These are phyloP conservation scores for Niveomyces coronatus DNA, from an alignment of 2,329 filamentous ascomycete genomes.

Conservation along the genomic window DNA sequence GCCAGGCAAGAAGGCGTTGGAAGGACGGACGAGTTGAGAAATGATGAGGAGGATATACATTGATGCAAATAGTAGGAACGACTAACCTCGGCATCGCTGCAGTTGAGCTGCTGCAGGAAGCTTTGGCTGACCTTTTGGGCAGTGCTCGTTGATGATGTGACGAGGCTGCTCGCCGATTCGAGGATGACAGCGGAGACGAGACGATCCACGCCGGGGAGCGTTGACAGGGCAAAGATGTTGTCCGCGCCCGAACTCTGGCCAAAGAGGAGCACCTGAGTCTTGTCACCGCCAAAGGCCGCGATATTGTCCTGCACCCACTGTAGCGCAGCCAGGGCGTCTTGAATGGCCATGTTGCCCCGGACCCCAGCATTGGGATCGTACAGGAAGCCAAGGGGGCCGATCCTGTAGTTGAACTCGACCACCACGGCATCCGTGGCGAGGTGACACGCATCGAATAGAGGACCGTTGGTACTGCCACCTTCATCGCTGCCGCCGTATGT, in stretches of 20 bases:
- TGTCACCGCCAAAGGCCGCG: constrained; percentile 32
- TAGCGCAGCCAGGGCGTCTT: constrained; percentile 29
- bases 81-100: not conserved
- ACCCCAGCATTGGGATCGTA: constrained; percentile 2
- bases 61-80: no score
- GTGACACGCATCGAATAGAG: constrained; percentile 14
- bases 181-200: constrained; percentile 17
- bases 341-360: constrained; percentile 19
- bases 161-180: no score
- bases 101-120: not conserved
- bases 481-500: constrained; percentile 12
- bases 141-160: no score
- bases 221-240: constrained; percentile 25
- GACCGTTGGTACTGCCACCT: constrained; percentile 9
- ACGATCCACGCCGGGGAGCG: constrained; percentile 20
- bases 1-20: no score
- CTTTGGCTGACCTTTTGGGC: no score
- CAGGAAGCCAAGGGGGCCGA: constrained; percentile 28
- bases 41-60: no score
- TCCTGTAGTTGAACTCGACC: constrained; percentile 28
- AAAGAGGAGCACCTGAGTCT: constrained; percentile 31
- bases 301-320: constrained; percentile 33
- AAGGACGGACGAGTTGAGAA: no score
- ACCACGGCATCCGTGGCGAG: constrained; percentile 23
- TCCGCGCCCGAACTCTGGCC: constrained; percentile 36